A percentile compares a stretch with the other conserved stretches of the same genome.
These are phyloP conservation scores for Pyrenochaeta sp. DNA, from an alignment of 2,329 filamentous ascomycete genomes.

Conservation along the genomic window DNA sequence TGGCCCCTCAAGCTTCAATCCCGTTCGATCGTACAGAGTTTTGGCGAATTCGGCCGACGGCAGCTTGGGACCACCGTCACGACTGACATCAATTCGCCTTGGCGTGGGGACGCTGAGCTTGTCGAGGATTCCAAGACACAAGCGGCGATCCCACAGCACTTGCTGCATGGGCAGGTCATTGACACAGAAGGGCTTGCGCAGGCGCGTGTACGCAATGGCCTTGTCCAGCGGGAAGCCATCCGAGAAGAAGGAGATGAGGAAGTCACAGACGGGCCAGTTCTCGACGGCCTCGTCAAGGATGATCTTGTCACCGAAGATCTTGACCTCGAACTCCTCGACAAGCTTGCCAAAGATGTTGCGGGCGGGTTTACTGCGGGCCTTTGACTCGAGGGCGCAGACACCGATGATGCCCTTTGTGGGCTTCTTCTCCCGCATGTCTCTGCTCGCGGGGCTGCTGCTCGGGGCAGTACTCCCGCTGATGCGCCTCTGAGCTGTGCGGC, in stretches of 20 bases:
- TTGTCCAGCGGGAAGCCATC: slow-evolving; percentile 97
- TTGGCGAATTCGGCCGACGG: slow-evolving; percentile 81
- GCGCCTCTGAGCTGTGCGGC: slow-evolving; percentile 69
- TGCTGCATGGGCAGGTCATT: slow-evolving; percentile 98
- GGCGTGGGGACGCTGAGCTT: slow-evolving; percentile 90
- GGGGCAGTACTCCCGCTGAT: slow-evolving; percentile 84
- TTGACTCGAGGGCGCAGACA: slow-evolving; percentile 93
- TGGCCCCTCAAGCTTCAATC: slow-evolving; percentile 75
- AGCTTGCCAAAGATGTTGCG: slow-evolving; percentile 94
- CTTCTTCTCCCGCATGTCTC: slow-evolving; percentile 63
- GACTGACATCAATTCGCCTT: slow-evolving; percentile 85
- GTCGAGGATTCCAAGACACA: slow-evolving; percentile 89
- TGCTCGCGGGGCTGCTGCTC: slow-evolving; percentile 80
- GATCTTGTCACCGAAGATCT: slow-evolving; percentile 98
- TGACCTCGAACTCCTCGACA: slow-evolving; percentile 93
- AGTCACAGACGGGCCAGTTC: slow-evolving; percentile 97
- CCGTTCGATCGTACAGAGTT: slow-evolving; percentile 81
- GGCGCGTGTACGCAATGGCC: slow-evolving; percentile 91
- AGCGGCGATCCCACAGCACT: slow-evolving; percentile 91
- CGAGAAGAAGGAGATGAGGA: slow-evolving; percentile 97
- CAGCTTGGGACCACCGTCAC: slow-evolving; percentile 86
- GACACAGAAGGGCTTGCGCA: slow-evolving; percentile 95
- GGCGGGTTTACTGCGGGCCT: slow-evolving; percentile 95
- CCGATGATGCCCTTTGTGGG: slow-evolving; percentile 75
- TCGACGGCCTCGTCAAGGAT: slow-evolving; percentile 96